Evolutionary conservation across 441 rosid species (phyloP).

Genomic region (Adansonia madagascariensis): DNA sequence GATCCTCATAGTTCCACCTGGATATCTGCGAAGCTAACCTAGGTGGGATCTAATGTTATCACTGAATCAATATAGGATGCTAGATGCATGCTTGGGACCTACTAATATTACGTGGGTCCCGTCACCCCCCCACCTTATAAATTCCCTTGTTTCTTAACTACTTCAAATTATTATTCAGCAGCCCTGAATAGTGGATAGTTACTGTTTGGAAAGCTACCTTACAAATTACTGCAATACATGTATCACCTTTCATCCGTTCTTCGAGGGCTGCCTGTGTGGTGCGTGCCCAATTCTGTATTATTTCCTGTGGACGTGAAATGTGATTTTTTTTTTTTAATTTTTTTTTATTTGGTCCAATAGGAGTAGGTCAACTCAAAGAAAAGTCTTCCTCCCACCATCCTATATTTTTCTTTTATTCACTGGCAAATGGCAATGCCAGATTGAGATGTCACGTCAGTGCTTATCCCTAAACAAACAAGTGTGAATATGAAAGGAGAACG

Average conservation of each 20-base stretch:
- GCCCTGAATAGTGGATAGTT: background rate
- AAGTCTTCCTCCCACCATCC: background rate
- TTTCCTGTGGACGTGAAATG: background rate
- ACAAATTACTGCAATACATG: background rate
- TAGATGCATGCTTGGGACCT: no score
- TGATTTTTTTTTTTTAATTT: background rate
- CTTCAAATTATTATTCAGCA: background rate
- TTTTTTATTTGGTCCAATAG: background rate
- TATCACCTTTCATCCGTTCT: background rate
- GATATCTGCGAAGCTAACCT: no score
- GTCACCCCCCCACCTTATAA: background rate
- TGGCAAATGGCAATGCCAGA: no score
- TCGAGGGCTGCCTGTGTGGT: background rate
- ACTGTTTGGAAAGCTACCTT: background rate
- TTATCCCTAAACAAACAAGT: no score
- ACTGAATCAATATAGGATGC: no score
- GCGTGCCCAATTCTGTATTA: background rate
- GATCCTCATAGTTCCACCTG: background rate
- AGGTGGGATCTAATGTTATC: no score
- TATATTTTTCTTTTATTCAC: background rate
- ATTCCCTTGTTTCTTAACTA: background rate
- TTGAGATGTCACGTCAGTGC: no score
- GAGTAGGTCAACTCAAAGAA: background rate
- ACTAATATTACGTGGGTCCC: no score
- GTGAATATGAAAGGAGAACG: no score